A percentile compares a stretch with the other conserved stretches of the same genome.
Conservation (phyloP, 768 basidiomycete genomes). For the Kwoniella dendrophila region DNA sequence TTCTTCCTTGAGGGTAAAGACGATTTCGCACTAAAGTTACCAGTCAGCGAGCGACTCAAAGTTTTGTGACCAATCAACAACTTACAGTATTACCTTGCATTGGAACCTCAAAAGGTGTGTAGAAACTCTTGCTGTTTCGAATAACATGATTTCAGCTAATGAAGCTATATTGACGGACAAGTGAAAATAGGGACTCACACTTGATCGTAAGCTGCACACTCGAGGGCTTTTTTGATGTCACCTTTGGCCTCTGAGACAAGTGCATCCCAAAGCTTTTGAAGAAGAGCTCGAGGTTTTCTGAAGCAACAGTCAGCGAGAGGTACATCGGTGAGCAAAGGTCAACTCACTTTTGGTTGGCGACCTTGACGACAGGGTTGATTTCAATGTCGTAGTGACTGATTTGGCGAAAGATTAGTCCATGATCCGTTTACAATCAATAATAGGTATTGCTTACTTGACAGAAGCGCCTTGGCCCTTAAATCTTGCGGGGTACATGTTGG, state of each 20-base stretch:
- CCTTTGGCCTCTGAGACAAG: slow-evolving; percentile 29
- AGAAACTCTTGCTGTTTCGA: slow-evolving; percentile 48
- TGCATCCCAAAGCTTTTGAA: slow-evolving; percentile 45
- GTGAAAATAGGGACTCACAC: slow-evolving; percentile 37
- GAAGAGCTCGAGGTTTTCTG: slow-evolving; percentile 43
- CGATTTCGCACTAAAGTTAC: slow-evolving; percentile 32
- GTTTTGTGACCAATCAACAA: not conserved
- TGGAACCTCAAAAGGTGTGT: slow-evolving; percentile 42
- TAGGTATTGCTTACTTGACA: slow-evolving; percentile 22
- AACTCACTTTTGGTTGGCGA: slow-evolving; percentile 48
- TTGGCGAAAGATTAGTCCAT: not conserved
- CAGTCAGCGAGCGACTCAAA: not conserved
- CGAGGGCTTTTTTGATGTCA: slow-evolving; percentile 34
- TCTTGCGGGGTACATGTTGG: slow-evolving; percentile 48
- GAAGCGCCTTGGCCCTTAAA: slow-evolving; percentile 41
- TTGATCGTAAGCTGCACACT: slow-evolving; percentile 39
- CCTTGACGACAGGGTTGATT: slow-evolving; percentile 54
- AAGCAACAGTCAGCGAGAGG: slow-evolving; percentile 5
- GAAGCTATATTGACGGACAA: not conserved
- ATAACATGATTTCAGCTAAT: not conserved
- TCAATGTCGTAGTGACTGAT: slow-evolving; percentile 56
- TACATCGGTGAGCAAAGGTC: not conserved
- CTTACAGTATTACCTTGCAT: slow-evolving; percentile 31
- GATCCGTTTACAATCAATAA: not conserved
- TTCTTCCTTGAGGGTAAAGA: slow-evolving; percentile 44